Percentiles rank a stretch among this genome's conserved stretches.
Evolutionary conservation across 805 yeast genomes (phyloP).

Genomic region (Candida peoriensis): DNA sequence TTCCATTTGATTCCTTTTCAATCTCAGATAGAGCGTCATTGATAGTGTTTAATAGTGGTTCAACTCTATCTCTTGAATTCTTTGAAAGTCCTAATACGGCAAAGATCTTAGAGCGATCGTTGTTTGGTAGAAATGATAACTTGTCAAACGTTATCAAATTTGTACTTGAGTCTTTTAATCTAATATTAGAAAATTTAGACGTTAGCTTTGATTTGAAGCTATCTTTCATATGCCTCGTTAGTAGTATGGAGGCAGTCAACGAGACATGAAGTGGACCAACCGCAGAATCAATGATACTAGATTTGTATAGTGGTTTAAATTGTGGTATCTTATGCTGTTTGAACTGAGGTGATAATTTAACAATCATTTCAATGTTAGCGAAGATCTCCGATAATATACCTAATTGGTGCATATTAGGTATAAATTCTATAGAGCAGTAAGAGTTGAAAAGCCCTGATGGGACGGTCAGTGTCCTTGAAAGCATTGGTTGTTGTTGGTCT

Average conservation of each 20-base stretch:
- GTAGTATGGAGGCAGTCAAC: slow-evolving; percentile 3
- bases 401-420: slow-evolving; percentile 1
- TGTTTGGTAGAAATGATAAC: slow-evolving; percentile 2
- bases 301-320: slow-evolving; percentile 6
- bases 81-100: slow-evolving; percentile 3
- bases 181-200: not conserved
- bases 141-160: slow-evolving; percentile 4
- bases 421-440: slow-evolving; percentile 10
- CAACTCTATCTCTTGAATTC: not conserved
- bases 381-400: not conserved
- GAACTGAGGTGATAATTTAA: slow-evolving; percentile 7
- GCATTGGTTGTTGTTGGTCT: slow-evolving; percentile 11
- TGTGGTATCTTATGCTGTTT: not conserved
- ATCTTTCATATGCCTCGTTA: slow-evolving; percentile 1
- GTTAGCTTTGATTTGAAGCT: not conserved
- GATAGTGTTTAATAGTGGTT: not conserved
- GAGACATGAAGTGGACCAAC: slow-evolving; percentile 14
- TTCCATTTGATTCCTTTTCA: not conserved
- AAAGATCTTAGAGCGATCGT: slow-evolving; percentile 3
- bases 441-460: slow-evolving; percentile 8
- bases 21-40: not conserved
- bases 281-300: slow-evolving; percentile 3
- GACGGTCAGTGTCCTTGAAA: slow-evolving; percentile 4
- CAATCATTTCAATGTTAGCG: slow-evolving; percentile 3
- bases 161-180: not conserved